phyloP scores from a whole-genome alignment of 108 stramenopile genomes.

The Pelagomonas calceolata region DNA sequence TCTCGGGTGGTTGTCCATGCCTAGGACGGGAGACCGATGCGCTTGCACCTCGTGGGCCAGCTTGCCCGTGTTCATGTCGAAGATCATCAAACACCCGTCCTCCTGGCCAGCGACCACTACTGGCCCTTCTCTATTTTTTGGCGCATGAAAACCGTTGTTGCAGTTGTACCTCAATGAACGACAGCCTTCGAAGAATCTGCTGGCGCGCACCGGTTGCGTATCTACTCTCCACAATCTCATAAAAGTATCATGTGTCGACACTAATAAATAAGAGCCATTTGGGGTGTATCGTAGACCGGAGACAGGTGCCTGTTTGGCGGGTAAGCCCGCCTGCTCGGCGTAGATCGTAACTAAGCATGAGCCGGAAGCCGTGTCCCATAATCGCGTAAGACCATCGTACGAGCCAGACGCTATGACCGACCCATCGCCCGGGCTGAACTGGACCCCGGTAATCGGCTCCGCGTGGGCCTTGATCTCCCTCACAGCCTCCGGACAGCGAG shows the following conservation, averaged over 20 bases:
- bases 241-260: constrained; percentile 61
- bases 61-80: constrained; percentile 65
- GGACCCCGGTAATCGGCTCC: constrained; percentile 73
- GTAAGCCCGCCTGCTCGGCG: constrained; percentile 75
- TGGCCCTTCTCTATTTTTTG: constrained; percentile 43
- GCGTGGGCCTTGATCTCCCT: constrained; percentile 81
- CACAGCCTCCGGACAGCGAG: constrained; percentile 75
- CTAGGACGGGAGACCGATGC: constrained; percentile 63
- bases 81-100: constrained; percentile 69
- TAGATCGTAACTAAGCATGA: constrained; percentile 88
- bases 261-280: constrained; percentile 44
- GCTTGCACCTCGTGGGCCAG: constrained; percentile 59
- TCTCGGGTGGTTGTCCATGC: constrained; percentile 51
- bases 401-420: constrained; percentile 37
- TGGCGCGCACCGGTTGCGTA: constrained; percentile 21
- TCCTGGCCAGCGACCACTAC: constrained; percentile 74
- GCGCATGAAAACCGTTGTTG: constrained; percentile 50
- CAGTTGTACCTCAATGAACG: constrained; percentile 63
- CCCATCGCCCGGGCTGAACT: constrained; percentile 13
- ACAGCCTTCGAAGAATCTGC: constrained; percentile 43
- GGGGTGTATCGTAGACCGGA: constrained; percentile 6
- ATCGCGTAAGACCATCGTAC: constrained; percentile 80
- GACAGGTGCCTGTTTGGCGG: constrained; percentile 19
- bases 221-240: constrained; percentile 66
- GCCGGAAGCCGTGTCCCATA: constrained; percentile 90